A percentile compares a stretch with the other conserved stretches of the same genome.
Evolutionary conservation across 371 early-diverging fungal species (phyloP).

Genomic region (Syncephalastrum racemosum): DNA sequence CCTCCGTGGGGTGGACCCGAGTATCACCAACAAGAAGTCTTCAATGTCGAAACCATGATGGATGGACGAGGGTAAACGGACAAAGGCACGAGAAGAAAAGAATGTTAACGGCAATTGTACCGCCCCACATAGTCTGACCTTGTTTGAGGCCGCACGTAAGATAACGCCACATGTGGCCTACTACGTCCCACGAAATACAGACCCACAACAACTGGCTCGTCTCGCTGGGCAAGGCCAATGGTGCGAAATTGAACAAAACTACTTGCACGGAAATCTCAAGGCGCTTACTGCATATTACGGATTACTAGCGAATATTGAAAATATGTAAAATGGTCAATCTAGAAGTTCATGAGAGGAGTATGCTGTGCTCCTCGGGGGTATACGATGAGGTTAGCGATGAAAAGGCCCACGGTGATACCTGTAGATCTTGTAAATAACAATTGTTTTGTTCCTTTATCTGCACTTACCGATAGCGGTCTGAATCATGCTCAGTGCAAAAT

Average conservation of each 20-base stretch:
- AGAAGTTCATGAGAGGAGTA: slow-evolving; percentile 61
- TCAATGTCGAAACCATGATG: slow-evolving; percentile 73
- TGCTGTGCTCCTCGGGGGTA: slow-evolving; percentile 58
- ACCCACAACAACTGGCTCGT: slow-evolving; percentile 51
- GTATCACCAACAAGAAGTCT: slow-evolving; percentile 39
- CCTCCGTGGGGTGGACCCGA: slow-evolving; percentile 94
- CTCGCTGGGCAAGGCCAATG: slow-evolving; percentile 52
- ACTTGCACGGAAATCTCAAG: slow-evolving; percentile 59
- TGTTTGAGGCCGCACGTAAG: slow-evolving; percentile 61
- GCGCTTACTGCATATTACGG: slow-evolving; percentile 75
- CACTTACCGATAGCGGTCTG: slow-evolving; percentile 26
- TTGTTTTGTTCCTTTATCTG: neutral
- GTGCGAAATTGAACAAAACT: slow-evolving; percentile 77
- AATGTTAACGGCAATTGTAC: too few species aligned
- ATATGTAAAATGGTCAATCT: slow-evolving; percentile 7
- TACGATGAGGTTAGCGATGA: slow-evolving; percentile 52
- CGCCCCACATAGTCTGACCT: slow-evolving; percentile 37
- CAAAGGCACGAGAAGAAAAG: slow-evolving; percentile 1
- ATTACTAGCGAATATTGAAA: too few species aligned
- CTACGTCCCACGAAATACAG: slow-evolving; percentile 84
- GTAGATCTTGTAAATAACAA: too few species aligned
- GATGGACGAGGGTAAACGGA: slow-evolving; percentile 72
- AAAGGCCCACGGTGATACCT: slow-evolving; percentile 60
- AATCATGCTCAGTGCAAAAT: slow-evolving; percentile 50
- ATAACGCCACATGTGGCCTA: slow-evolving; percentile 79